These are phyloP conservation scores for Linnemannia schmuckeri DNA, from an alignment of 192 early-diverging fungal species.

Conservation along the genomic window DNA sequence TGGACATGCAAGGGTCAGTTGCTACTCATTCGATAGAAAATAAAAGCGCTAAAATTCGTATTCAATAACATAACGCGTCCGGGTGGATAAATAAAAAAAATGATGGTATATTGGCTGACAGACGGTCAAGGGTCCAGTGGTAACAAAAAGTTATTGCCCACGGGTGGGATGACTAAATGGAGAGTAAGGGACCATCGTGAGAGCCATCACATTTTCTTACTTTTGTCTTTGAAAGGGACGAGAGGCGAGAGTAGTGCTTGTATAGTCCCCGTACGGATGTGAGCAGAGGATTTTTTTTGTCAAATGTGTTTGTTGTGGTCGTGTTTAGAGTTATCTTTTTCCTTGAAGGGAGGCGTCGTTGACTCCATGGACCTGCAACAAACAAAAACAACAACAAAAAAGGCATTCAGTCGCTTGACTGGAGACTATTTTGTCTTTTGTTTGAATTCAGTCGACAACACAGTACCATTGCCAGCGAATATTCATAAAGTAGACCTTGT, in stretches of 20 bases:
- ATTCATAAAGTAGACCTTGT: background rate
- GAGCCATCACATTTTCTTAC: background rate
- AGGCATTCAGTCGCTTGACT: background rate
- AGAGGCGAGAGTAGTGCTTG: background rate
- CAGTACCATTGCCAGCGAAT: background rate
- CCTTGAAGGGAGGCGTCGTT: background rate
- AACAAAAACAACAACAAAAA: background rate
- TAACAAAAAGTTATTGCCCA: background rate
- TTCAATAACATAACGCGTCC: background rate
- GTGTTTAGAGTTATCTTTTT: background rate
- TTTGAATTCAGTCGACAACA: background rate
- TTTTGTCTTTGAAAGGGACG: background rate
- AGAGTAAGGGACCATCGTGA: background rate
- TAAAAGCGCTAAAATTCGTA: background rate
- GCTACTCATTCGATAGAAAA: background rate
- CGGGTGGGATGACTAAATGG: conserved; percentile 2
- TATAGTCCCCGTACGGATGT: background rate
- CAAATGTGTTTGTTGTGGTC: background rate
- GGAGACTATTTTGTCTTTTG: background rate
- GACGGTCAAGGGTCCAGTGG: background rate
- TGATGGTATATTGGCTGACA: background rate
- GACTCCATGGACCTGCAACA: background rate
- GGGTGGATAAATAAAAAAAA: background rate
- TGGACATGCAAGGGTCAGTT: background rate
- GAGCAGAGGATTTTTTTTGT: background rate